Base-by-base conservation (phyloP, 2,329 filamentous ascomycete species). In the Fonsecaea multimorphosa region DNA sequence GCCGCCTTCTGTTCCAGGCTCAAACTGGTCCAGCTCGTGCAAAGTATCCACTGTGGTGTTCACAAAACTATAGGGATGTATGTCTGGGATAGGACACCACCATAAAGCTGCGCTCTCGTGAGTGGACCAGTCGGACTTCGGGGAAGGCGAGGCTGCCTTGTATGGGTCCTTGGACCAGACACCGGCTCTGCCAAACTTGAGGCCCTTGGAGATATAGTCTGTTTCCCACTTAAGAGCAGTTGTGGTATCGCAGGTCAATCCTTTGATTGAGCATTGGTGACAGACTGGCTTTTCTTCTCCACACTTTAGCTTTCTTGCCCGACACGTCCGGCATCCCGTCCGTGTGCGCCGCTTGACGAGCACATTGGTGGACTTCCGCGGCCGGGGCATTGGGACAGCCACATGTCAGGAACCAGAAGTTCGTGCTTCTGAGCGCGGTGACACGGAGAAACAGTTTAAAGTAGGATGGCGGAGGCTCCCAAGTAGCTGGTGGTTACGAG, bases 301-400 rank as follows among this genome's bases (percentile, higher is more conserved):
- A 69, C 78, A 80, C 55, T 77, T 76, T 60, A 81, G 77, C 61
- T 78, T 78, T 61, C 78, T 76, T 58, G 73, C 70, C 24, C 78
- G 77, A 63, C 79, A 81, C 69, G 76, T 77, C 64, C 74, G 74
- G 69, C 79, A 81, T 59, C 79, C 78, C 69, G 71, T 75, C 56
- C 78, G 77, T 64, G 75, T 78, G n/a, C 63, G 63, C 16, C 63
- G 63, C 53, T 65, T 65, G 40, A 65, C 31, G 19, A 54, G 58
- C 22, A 38, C 29, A 52, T 19, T 38, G 40, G 58, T 58, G 34
- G 63, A 58, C 29, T 61, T 65, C 44, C 52, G 58, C 24, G 52
- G 63, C 9, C 63, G 63, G 16, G 63, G 63, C 63, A 65, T 65
- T 36, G 38, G 40, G 40, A 63, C 27, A 1, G 78, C 82, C 8